Conservation (phyloP, 106 monocot genomes). For the Apostasia ramifera region DNA sequence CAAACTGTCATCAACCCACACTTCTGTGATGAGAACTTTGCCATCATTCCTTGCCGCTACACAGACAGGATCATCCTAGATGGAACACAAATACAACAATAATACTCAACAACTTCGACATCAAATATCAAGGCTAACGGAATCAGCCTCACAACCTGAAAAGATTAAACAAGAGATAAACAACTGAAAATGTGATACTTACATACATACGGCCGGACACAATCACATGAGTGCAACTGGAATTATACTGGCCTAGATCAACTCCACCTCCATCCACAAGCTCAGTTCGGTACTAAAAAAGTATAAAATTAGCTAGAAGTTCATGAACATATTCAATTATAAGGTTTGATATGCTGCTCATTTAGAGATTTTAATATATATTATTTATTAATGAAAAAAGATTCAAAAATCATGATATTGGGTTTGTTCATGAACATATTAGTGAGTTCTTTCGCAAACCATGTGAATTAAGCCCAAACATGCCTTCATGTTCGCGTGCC, state of each 20-base stretch:
- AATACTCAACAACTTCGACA: not conserved
- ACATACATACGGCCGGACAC: constrained; percentile 71
- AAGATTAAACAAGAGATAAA: constrained; percentile 5
- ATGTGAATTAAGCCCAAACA: too few species aligned
- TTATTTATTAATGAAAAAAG: too few species aligned
- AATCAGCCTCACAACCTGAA: not conserved
- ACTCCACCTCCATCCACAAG: constrained; percentile 54
- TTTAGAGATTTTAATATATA: too few species aligned
- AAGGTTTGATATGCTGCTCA: too few species aligned
- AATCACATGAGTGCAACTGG: constrained; percentile 76
- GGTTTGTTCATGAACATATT: too few species aligned
- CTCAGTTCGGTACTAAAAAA: constrained; percentile 76
- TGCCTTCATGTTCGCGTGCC: too few species aligned
- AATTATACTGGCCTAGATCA: constrained; percentile 55
- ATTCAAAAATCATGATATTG: too few species aligned
- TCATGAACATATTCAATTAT: too few species aligned
- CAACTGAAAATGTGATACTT: constrained; percentile 3
- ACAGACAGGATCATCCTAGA: constrained; percentile 82
- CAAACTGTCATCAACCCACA: constrained; percentile 82
- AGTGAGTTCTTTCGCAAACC: too few species aligned
- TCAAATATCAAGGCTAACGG: not conserved
- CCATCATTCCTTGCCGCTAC: constrained; percentile 71
- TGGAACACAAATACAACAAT: constrained; percentile 1
- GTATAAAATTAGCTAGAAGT: not conserved
- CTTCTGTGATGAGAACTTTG: constrained; percentile 61